Evolutionary conservation across 768 basidiomycete species (phyloP).

Genomic region (Rhizopogon vesiculosus): DNA sequence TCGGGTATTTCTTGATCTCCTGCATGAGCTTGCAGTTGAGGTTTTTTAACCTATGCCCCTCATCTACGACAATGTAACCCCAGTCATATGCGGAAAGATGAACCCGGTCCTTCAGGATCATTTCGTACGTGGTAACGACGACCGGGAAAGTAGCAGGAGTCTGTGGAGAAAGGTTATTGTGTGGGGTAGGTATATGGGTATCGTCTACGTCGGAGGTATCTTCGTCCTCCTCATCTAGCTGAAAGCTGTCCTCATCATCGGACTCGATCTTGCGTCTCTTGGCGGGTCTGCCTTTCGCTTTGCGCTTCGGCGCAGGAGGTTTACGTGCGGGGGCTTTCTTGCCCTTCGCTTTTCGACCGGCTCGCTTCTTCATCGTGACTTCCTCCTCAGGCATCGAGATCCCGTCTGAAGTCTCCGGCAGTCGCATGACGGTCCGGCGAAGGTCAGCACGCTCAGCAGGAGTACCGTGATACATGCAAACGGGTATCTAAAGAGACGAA

Average conservation of each 20-base stretch:
- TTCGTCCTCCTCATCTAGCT: constrained; percentile 13
- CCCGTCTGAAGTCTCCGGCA: constrained; percentile 22
- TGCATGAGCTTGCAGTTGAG: constrained; percentile 85
- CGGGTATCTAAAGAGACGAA: constrained; percentile 59
- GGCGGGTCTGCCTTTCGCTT: constrained; percentile 1
- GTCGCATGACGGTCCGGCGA: constrained; percentile 54
- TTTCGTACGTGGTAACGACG: constrained; percentile 90
- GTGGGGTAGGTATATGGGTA: constrained; percentile 14
- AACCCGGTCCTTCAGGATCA: constrained; percentile 78
- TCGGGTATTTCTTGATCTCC: constrained; percentile 83
- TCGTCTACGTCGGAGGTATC: constrained; percentile 12
- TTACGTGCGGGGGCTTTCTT: constrained; percentile 8
- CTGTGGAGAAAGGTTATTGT: constrained; percentile 13
- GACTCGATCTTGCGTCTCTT: constrained; percentile 19
- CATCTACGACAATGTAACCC: constrained; percentile 95
- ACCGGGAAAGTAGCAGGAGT: constrained; percentile 54
- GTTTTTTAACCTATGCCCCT: constrained; percentile 95
- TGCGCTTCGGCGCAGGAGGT: constrained; percentile 8
- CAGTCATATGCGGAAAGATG: constrained; percentile 65
- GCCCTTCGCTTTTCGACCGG: constrained; percentile 13
- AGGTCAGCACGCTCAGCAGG: constrained; percentile 79
- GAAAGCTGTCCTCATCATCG: neutral
- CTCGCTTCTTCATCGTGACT: constrained; percentile 17
- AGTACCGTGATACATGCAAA: constrained; percentile 87
- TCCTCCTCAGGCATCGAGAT: constrained; percentile 18